Evolutionary conservation across 1,139 yeast species (phyloP).

Genomic region (Kluyveromyces marxianus): DNA sequence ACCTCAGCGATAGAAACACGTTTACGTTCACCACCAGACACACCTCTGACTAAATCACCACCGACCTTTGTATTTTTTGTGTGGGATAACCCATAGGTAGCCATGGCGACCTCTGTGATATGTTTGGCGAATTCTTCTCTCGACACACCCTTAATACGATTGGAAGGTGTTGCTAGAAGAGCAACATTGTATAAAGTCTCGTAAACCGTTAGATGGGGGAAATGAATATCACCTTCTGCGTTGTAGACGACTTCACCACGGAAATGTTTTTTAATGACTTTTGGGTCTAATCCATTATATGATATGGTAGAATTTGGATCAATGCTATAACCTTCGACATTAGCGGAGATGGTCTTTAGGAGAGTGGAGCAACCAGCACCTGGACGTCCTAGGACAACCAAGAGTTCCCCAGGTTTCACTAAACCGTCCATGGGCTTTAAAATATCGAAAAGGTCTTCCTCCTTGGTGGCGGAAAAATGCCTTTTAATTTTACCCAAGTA

Average conservation of each 20-base stretch:
- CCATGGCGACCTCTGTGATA: conserved; percentile 61
- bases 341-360: conserved; percentile 59
- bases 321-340: conserved; percentile 64
- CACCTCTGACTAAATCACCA: conserved; percentile 63
- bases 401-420: conserved; percentile 61
- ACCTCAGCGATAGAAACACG: conserved; percentile 74
- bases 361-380: conserved; percentile 83
- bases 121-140: conserved; percentile 54
- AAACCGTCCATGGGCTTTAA: conserved; percentile 61
- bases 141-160: conserved; percentile 51
- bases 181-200: conserved; percentile 64
- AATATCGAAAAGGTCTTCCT: conserved; percentile 42
- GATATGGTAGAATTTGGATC: conserved; percentile 42
- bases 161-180: conserved; percentile 54
- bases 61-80: conserved; percentile 65
- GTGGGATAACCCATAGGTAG: conserved; percentile 63
- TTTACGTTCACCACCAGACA: conserved; percentile 79
- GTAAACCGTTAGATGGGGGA: conserved; percentile 67
- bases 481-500: conserved; percentile 13
- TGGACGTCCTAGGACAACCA: conserved; percentile 75
- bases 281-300: conserved; percentile 44
- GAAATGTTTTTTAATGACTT: conserved; percentile 42
- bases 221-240: conserved; percentile 65
- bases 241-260: conserved; percentile 61
- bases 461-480: conserved; percentile 23